These are phyloP conservation scores for Amanita fuliginea DNA, from an alignment of 768 basidiomycete species.

Conservation along the genomic window DNA sequence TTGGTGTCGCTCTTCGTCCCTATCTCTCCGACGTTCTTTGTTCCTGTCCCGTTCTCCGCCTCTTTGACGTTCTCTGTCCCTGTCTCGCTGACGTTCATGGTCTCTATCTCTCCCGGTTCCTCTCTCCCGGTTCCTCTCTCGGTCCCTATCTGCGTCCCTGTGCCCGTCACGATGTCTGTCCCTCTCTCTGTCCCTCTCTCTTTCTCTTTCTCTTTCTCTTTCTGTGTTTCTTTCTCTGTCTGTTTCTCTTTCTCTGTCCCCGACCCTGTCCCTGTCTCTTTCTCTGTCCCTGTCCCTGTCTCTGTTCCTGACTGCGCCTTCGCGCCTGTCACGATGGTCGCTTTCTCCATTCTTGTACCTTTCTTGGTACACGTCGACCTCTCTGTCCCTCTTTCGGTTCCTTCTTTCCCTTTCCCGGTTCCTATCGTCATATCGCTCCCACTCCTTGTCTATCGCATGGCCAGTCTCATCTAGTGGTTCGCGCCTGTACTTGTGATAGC, in stretches of 20 bases:
- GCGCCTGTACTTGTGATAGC: background rate
- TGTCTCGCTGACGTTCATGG: background rate
- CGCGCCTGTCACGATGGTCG: slow-evolving; percentile 8
- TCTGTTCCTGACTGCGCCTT: background rate
- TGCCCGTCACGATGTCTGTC: background rate
- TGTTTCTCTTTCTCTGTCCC: background rate
- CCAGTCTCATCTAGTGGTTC: background rate
- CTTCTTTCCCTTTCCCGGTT: background rate
- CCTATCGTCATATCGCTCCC: slow-evolving; percentile 12
- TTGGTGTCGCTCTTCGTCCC: background rate
- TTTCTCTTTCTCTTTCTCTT: background rate
- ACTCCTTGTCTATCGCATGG: slow-evolving; percentile 7
- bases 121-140: background rate
- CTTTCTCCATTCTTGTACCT: slow-evolving; percentile 10
- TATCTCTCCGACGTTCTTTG: slow-evolving; percentile 9
- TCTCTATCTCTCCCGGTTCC: background rate
- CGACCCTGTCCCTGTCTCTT: background rate
- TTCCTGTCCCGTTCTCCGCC: background rate
- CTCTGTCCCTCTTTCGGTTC: slow-evolving; percentile 11
- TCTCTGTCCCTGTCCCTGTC: slow-evolving; percentile 6
- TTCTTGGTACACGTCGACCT: slow-evolving; percentile 8
- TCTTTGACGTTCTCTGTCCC: background rate
- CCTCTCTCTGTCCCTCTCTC: background rate
- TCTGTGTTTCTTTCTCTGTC: background rate
- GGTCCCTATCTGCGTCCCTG: background rate